A percentile compares a stretch with the other conserved stretches of the same genome.
These are phyloP conservation scores for Chaetomiaceae sp. DNA, from an alignment of 2,329 filamentous ascomycete species.

Conservation along the genomic window DNA sequence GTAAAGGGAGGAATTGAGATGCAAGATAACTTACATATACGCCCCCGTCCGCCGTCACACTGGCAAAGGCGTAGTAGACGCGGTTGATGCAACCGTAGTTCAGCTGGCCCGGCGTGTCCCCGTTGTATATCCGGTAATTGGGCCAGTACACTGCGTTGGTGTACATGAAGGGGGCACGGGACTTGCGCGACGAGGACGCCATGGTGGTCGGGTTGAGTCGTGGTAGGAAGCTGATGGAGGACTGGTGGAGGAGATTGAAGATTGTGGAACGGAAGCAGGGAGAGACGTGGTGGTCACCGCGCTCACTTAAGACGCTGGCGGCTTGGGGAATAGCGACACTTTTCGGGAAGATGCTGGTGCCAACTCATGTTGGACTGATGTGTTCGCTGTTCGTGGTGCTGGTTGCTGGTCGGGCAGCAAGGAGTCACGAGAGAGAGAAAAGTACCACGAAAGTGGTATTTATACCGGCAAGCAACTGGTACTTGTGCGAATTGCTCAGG, in stretches of 20 bases:
- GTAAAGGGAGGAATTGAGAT: neutral
- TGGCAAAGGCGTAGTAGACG: conserved; percentile 80
- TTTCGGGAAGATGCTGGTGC: conserved; percentile 15
- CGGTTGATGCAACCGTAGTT: conserved; percentile 75
- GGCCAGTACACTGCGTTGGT: conserved; percentile 81
- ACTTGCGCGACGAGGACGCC: conserved; percentile 38
- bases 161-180: conserved; percentile 46
- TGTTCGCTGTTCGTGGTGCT: too few relatives aligned
- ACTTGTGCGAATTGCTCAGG: conserved; percentile 10
- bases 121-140: conserved; percentile 70
- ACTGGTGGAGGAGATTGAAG: neutral
- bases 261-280: neutral
- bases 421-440: conserved; percentile 7
- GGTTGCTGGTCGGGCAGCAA: conserved; percentile 29
- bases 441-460: conserved; percentile 17
- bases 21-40: conserved; percentile 59
- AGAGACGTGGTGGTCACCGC: conserved; percentile 7
- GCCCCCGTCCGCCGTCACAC: conserved; percentile 65
- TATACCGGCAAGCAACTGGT: conserved; percentile 18
- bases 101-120: conserved; percentile 68
- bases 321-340: conserved; percentile 13
- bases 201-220: conserved; percentile 1
- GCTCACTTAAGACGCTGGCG: conserved; percentile 14
- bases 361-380: conserved; percentile 25
- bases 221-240: neutral